Evolutionary conservation across 495 filamentous ascomycete species (phyloP).

Genomic region (Neurospora sublineolata): DNA sequence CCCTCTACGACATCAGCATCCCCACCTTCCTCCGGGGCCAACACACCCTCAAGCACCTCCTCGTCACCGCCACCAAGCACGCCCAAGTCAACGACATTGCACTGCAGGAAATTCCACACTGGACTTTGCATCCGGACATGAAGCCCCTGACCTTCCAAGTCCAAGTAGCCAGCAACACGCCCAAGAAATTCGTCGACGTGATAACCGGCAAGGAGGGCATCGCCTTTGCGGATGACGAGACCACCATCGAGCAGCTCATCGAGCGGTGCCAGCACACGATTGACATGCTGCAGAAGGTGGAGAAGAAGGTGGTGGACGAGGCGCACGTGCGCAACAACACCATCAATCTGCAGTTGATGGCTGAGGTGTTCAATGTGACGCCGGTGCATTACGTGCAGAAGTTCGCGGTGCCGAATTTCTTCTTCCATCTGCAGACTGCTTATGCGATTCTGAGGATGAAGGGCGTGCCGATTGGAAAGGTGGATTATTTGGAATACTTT

Average conservation of each 20-base stretch:
- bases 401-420: constrained; percentile 20
- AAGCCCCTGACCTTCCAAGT: constrained; percentile 37
- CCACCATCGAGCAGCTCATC: constrained; percentile 30
- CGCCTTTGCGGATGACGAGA: constrained; percentile 26
- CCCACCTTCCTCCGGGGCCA: constrained; percentile 11
- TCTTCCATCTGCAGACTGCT: constrained; percentile 44
- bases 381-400: constrained; percentile 24
- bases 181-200: constrained; percentile 29
- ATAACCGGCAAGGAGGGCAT: constrained; percentile 21
- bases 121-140: constrained; percentile 36
- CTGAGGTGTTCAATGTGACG: constrained; percentile 7
- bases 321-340: neutral
- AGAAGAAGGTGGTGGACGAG: constrained; percentile 25
- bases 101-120: neutral
- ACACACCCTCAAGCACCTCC: constrained; percentile 12
- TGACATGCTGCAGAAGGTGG: constrained; percentile 22
- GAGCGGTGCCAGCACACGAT: constrained; percentile 27
- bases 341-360: constrained; percentile 9
- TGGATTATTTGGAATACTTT: constrained; percentile 33
- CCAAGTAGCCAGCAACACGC: constrained; percentile 20
- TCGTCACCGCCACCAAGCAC: constrained; percentile 17
- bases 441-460: constrained; percentile 45
- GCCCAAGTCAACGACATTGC: constrained; percentile 12
- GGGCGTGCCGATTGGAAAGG: constrained; percentile 47
- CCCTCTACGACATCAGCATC: constrained; percentile 18